These are phyloP conservation scores for Lentinus brumalis DNA, from an alignment of 768 basidiomycete species.

Conservation along the genomic window DNA sequence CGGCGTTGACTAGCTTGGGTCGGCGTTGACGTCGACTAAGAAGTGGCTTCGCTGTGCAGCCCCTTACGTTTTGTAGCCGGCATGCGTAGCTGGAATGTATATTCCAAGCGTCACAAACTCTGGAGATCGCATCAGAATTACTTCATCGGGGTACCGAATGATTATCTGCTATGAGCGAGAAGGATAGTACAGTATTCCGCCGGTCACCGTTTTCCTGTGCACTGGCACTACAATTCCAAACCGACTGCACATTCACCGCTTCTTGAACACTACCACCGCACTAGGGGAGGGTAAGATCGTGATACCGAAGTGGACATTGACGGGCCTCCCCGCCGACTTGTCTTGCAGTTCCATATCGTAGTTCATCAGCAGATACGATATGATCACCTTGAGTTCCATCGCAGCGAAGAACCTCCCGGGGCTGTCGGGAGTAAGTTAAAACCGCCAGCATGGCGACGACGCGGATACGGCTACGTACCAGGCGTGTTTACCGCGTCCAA, in stretches of 20 bases:
- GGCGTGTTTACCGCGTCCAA: slow-evolving; percentile 24
- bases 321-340: slow-evolving; percentile 14
- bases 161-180: too few relatives aligned
- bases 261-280: slow-evolving; percentile 27
- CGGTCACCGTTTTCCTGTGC: neutral
- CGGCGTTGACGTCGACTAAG: too few relatives aligned
- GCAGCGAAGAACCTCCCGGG: slow-evolving; percentile 39
- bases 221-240: too few relatives aligned
- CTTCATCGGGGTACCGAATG: too few relatives aligned
- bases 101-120: too few relatives aligned
- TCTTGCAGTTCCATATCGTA: slow-evolving; percentile 21
- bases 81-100: too few relatives aligned
- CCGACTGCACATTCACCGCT: neutral
- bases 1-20: too few relatives aligned
- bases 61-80: too few relatives aligned
- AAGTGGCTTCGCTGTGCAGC: too few relatives aligned
- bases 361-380: slow-evolving; percentile 34
- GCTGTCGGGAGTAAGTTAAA: slow-evolving; percentile 8
- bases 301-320: slow-evolving; percentile 22
- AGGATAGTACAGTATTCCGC: too few relatives aligned
- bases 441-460: neutral
- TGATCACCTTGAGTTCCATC: slow-evolving; percentile 34
- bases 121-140: too few relatives aligned
- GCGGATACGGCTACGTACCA: slow-evolving; percentile 12
- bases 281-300: slow-evolving; percentile 23